Evolutionary conservation across 2,329 filamentous ascomycete genomes (phyloP), one percentile per base, ranked within the genome.

Genomic region (Beauveria sp.): DNA sequence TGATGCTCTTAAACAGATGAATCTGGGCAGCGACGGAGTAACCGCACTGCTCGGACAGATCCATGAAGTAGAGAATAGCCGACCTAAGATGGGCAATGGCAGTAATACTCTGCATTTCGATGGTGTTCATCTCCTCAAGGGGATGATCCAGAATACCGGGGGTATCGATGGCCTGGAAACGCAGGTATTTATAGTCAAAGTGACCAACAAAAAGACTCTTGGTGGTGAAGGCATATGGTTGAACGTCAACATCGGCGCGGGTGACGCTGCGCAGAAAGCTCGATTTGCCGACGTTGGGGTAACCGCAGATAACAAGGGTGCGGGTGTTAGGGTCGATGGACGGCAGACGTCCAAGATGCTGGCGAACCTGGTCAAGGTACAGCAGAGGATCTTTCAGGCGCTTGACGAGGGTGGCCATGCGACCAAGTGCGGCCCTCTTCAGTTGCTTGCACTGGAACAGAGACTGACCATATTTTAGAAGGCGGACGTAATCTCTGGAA

Each of bases 381-480:
- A 96, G 82, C 55, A 99, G 84, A 60, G 95, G 91, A 69, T 99
- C 95, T 78, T 96, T 97, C 65, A 99, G 80, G 66, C 93, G 87
- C 80, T 92, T 95, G 79, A 91, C 91, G 70, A 99, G 91, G 20
- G 95, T 99, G 66, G 93, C 95, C 95, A 99, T 98, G 73, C 95
- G 92, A 81, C 95, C 95, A 58, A 99, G 85, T 9, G 90, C 96
- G 57, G 96, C 95, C 66, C 90, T 85, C 86, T 99, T 99, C 70
- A 99, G 86, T 81, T 98, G 93, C 80, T 99, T 99, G 85, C 93
- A 98, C 80, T 99, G 95, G 81, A 93, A 99, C 66, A 99, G 84
- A 70, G 88, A 96, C 80, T 96, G 93, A 60, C 91, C 93, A 79
- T 99, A 98, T 82, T 96, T 96, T 67, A 77, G 68, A 51, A 99